These are phyloP conservation scores for Termitomyces sp. DNA, from an alignment of 768 basidiomycete species.

Conservation along the genomic window DNA sequence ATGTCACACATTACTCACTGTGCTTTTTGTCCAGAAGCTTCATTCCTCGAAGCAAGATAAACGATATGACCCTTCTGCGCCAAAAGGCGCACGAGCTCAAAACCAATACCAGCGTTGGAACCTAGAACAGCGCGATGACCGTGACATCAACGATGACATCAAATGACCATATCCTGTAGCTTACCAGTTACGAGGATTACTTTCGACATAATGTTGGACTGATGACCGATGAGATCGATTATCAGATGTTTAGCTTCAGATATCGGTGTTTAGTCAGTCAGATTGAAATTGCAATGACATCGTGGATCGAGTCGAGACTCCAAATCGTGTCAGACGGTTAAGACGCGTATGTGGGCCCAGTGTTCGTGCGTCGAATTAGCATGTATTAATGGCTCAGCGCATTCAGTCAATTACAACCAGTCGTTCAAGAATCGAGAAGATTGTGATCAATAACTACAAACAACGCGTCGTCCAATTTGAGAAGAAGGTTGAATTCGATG, in stretches of 20 bases:
- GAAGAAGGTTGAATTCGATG: background rate
- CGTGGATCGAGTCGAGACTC: background rate
- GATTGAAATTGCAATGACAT: background rate
- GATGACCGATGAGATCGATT: background rate
- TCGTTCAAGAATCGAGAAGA: too few species aligned
- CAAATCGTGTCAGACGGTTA: background rate
- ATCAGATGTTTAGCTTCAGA: background rate
- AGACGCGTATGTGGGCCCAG: background rate
- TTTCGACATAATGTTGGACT: slow-evolving; percentile 2
- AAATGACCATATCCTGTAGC: background rate
- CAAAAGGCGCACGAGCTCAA: slow-evolving; percentile 36
- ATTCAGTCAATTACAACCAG: background rate
- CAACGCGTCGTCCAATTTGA: background rate
- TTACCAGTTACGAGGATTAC: slow-evolving; percentile 18
- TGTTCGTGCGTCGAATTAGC: background rate
- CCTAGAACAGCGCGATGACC: slow-evolving; percentile 18
- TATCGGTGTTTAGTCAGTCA: background rate
- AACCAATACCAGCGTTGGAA: slow-evolving; percentile 41
- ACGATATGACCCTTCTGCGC: slow-evolving; percentile 38
- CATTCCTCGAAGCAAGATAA: slow-evolving; percentile 38
- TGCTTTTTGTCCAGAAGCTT: slow-evolving; percentile 32
- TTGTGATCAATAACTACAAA: background rate
- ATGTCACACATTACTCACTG: slow-evolving; percentile 21
- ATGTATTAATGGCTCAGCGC: too few species aligned
- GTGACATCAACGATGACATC: too few species aligned